Base-by-base conservation (phyloP, 768 basidiomycete genomes). In the Boletus coccyginus region DNA sequence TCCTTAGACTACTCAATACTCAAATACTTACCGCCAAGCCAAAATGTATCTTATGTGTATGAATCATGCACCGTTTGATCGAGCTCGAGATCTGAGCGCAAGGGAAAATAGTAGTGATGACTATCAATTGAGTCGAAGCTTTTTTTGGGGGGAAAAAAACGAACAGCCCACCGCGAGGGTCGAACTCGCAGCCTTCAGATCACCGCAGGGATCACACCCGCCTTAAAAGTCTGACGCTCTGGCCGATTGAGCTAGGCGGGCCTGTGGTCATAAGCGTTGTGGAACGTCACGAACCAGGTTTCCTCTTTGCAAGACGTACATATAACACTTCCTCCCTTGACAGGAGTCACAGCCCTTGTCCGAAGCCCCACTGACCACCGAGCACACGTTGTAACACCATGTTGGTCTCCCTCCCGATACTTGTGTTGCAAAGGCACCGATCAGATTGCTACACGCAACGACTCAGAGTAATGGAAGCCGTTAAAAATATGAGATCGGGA, bases 121-220 rank as follows among this genome's bases (percentile, higher is more conserved):
- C 21, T 21, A 21, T 21, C 9, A 14, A 36, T 38, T 9, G 9
- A 39, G 21, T 27, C 27, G 27, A 27, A 27, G 27, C 6, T 6
- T 27, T 5, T 27, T 27, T 27, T 27, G 2, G 27, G 3, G 3
- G 27, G 4, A 17, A 36, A 50, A 66, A 71, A 71, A 55, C 10
- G 7, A 45, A 19, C 83, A 86, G 85, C 84, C 85, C 85, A 85
- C 83, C 85, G 85, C 85, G 85, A 84, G 85, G 85, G 79, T 87
- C 85, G 85, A 87, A 87, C 85, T 84, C 85, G 85, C 85, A 87
- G 82, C 85, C 85, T 87, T 87, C 83, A 87, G 85, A 87, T 86
- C 50, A 56, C 64, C 3, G 46, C 48, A 48, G 57, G 67, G 46
- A 57, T 50, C 35, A 44, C 2, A 1, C 68, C 70, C 69, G 68